Percentiles rank a stretch among this genome's conserved stretches.
Conservation (phyloP, 1,284 basidiomycete species). For the Ustilago curta region DNA sequence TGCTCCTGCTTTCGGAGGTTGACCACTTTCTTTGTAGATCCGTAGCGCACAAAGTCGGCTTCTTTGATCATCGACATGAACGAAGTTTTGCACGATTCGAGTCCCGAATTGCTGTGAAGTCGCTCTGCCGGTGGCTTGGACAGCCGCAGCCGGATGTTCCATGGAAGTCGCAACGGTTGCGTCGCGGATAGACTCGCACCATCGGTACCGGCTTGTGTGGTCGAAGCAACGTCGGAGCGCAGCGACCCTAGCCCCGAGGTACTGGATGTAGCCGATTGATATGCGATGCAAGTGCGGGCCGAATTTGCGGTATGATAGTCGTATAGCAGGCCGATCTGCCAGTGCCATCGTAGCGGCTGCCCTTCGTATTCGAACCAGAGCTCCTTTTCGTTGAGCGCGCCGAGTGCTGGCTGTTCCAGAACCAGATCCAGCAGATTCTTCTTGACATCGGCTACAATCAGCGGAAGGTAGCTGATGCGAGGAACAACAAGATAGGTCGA, state of each 20-base stretch:
- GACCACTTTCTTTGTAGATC: slow-evolving; percentile 58
- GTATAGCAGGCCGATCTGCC: slow-evolving; percentile 63
- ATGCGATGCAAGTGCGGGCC: slow-evolving; percentile 35
- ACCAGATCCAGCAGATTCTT: slow-evolving; percentile 52
- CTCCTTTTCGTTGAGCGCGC: slow-evolving; percentile 44
- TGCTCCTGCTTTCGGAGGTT: slow-evolving; percentile 61
- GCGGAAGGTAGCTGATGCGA: slow-evolving; percentile 58
- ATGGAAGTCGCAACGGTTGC: slow-evolving; percentile 35
- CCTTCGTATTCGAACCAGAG: slow-evolving; percentile 62
- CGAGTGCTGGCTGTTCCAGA: slow-evolving; percentile 39
- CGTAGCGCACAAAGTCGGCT: slow-evolving; percentile 64
- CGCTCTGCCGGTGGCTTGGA: slow-evolving; percentile 54
- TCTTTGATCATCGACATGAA: slow-evolving; percentile 66
- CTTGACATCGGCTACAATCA: slow-evolving; percentile 52
- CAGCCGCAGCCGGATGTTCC: slow-evolving; percentile 53
- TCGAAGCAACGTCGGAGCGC: slow-evolving; percentile 12
- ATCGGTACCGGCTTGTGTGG: neutral
- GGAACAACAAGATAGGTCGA: slow-evolving; percentile 56
- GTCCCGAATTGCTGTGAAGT: slow-evolving; percentile 47
- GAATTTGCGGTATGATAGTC: slow-evolving; percentile 56
- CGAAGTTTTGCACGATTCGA: slow-evolving; percentile 51
- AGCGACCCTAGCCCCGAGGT: slow-evolving; percentile 20
- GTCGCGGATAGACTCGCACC: neutral
- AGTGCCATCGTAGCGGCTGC: slow-evolving; percentile 61
- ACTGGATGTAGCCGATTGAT: slow-evolving; percentile 10